Conservation (phyloP, 345 rosid species). For the Clarkia xantiana region DNA sequence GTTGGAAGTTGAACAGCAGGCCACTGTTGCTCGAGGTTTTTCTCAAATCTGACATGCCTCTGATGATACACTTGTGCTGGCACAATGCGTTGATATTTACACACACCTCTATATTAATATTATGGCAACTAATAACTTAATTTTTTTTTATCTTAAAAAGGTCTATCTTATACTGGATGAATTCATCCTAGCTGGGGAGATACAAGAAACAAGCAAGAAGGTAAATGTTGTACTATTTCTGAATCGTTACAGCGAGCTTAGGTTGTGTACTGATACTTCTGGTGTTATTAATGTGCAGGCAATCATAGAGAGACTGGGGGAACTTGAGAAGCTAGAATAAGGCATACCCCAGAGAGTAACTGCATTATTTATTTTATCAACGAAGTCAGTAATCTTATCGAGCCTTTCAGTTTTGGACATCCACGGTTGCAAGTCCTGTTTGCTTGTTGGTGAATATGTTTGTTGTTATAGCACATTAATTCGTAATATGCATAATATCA, state of each 20-base stretch:
- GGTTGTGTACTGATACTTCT: background rate
- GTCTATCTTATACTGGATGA: constrained; percentile 96
- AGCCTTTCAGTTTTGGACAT: too few relatives aligned
- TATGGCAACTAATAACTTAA: background rate
- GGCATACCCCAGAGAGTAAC: background rate
- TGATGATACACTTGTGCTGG: too few relatives aligned
- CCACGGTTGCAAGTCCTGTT: too few relatives aligned
- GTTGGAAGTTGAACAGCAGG: too few relatives aligned
- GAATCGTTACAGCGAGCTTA: background rate
- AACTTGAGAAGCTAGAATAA: constrained; percentile 83
- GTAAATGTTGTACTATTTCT: constrained; percentile 16
- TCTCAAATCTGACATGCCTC: too few relatives aligned
- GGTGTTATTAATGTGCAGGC: constrained; percentile 39
- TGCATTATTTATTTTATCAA: too few relatives aligned
- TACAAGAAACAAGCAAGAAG: constrained; percentile 99
- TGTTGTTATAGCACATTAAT: too few relatives aligned
- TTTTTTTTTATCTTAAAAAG: constrained; percentile 14
- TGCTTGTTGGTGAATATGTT: too few relatives aligned
- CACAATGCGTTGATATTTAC: too few relatives aligned
- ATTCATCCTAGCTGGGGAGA: constrained; percentile 98
- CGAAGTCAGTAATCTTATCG: too few relatives aligned
- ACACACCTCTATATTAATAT: background rate
- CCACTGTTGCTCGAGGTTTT: too few relatives aligned
- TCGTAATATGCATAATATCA: too few relatives aligned
- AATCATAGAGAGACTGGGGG: constrained; percentile 87